Conservation (phyloP, 163 green algal species). For the Coccomyxa subellipsoidea region DNA sequence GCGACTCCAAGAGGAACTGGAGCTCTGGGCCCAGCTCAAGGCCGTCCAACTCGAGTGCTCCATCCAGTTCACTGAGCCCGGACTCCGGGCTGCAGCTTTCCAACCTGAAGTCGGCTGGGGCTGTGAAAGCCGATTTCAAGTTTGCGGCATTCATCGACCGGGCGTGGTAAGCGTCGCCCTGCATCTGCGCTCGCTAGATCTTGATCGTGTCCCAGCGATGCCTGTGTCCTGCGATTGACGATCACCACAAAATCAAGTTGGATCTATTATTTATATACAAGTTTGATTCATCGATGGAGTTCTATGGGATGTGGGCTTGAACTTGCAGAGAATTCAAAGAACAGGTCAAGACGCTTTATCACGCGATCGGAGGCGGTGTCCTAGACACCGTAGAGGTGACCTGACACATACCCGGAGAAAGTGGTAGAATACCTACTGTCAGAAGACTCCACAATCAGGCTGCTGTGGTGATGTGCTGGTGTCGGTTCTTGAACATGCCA, state of each 20-base stretch:
- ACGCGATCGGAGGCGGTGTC: background rate
- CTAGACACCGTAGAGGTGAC: too few species aligned
- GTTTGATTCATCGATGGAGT: too few species aligned
- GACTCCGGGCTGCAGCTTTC: background rate
- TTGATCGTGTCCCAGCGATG: background rate
- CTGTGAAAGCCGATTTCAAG: background rate
- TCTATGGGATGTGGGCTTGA: too few species aligned
- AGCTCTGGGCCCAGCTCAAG: constrained; percentile 1
- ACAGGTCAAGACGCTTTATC: background rate
- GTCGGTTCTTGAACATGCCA: background rate
- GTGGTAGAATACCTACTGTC: too few species aligned
- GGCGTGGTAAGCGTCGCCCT: background rate
- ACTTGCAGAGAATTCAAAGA: background rate
- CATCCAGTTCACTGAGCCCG: background rate
- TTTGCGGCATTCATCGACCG: background rate
- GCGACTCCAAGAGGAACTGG: background rate
- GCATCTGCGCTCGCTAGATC: background rate
- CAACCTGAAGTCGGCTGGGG: background rate
- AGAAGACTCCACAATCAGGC: too few species aligned
- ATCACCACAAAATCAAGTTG: too few species aligned
- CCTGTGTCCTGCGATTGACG: background rate
- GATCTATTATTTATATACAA: too few species aligned
- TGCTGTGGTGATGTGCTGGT: background rate
- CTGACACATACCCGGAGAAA: too few species aligned
- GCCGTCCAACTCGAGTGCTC: background rate